These are phyloP conservation scores for Discostella stelligeroides DNA, from an alignment of 108 stramenopile species.

Conservation along the genomic window DNA sequence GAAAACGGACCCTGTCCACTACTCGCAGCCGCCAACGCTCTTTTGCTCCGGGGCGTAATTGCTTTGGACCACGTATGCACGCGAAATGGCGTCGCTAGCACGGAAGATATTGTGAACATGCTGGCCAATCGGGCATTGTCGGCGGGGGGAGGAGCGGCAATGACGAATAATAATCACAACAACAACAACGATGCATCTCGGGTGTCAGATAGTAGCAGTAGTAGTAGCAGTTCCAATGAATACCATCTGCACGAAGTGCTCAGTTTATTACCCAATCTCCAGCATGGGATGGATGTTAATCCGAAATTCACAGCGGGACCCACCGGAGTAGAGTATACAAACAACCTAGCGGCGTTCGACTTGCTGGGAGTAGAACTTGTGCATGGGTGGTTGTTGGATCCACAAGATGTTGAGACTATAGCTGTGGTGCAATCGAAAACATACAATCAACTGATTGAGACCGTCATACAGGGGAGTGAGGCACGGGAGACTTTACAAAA, in stretches of 20 bases:
- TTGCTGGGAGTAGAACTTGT: conserved; percentile 84
- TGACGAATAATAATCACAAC: neutral
- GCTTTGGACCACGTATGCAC: conserved; percentile 63
- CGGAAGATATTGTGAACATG: conserved; percentile 78
- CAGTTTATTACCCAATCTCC: conserved; percentile 81
- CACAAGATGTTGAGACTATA: conserved; percentile 58
- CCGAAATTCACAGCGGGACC: conserved; percentile 84
- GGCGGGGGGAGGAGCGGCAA: neutral
- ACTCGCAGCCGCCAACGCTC: conserved; percentile 91
- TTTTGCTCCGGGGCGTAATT: conserved; percentile 81
- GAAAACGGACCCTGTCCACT: conserved; percentile 97
- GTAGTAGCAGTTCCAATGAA: conserved; percentile 6
- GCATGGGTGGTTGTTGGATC: conserved; percentile 97
- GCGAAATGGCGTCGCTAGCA: conserved; percentile 59
- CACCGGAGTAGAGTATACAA: conserved; percentile 89
- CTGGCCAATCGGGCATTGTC: conserved; percentile 66
- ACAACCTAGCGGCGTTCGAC: conserved; percentile 90
- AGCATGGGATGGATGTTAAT: conserved; percentile 97
- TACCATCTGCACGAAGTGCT: conserved; percentile 81
- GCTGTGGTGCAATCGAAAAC: conserved; percentile 55
- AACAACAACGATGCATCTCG: conserved; percentile 6
- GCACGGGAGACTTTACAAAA: conserved; percentile 42
- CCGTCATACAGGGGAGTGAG: conserved; percentile 79
- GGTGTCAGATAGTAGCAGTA: too few relatives aligned
- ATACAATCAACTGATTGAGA: conserved; percentile 95